phyloP scores from a whole-genome alignment of 1,139 yeast species.

The Pichia sorboxylosa region DNA sequence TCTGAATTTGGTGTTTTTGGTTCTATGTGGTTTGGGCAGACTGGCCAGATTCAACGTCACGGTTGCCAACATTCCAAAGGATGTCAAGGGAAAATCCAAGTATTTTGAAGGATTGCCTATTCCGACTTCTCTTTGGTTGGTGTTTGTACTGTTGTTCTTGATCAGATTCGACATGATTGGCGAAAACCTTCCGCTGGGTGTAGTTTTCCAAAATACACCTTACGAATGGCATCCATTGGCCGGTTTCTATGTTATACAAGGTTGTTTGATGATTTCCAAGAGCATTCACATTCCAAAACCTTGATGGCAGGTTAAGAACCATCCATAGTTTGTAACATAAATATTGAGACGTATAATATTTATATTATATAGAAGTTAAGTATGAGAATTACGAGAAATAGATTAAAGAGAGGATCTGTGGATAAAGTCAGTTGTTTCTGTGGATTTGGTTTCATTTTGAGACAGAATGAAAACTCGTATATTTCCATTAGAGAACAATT shows the following conservation, averaged over 20 bases:
- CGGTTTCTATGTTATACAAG: slow-evolving; percentile 59
- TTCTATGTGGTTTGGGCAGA: slow-evolving; percentile 85
- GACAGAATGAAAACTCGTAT: too few species aligned
- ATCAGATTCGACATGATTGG: slow-evolving; percentile 36
- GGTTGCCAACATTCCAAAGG: slow-evolving; percentile 86
- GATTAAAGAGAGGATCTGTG: too few species aligned
- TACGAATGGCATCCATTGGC: slow-evolving; percentile 69
- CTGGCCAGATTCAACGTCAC: slow-evolving; percentile 93
- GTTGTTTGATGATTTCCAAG: slow-evolving; percentile 87
- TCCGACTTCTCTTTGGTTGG: slow-evolving; percentile 75
- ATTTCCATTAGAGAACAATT: too few species aligned
- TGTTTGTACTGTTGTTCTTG: slow-evolving; percentile 56
- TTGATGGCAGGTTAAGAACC: slow-evolving; percentile 27
- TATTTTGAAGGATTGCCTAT: slow-evolving; percentile 92
- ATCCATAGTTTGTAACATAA: too few species aligned
- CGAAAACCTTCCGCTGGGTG: slow-evolving; percentile 52
- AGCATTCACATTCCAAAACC: slow-evolving; percentile 86
- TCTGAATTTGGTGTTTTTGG: slow-evolving; percentile 68
- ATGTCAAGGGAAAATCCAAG: slow-evolving; percentile 66
- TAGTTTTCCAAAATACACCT: slow-evolving; percentile 38
- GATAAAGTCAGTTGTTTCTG: too few species aligned
- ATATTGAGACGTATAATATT: too few species aligned
- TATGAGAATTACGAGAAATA: too few species aligned
- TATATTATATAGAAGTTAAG: too few species aligned
- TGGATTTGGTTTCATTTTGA: too few species aligned